Conservation (phyloP, 192 early-diverging fungal genomes). For the Haplosporangium gracile region DNA sequence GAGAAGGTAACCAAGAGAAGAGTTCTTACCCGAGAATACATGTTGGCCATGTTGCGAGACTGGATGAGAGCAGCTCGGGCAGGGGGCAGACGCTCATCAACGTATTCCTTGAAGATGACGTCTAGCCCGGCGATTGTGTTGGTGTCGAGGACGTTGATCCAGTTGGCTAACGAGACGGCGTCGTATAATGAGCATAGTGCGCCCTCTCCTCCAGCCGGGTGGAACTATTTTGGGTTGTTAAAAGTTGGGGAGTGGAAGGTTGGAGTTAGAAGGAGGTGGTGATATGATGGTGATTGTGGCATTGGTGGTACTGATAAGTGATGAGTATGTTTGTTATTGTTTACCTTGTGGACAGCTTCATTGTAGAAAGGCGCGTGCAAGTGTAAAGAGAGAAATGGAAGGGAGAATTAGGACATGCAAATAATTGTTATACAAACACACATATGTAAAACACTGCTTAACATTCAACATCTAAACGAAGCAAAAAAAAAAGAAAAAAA, state of each 20-base stretch:
- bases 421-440: too few species aligned
- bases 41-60: background rate
- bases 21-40: background rate
- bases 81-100: background rate
- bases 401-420: too few species aligned
- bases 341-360: background rate
- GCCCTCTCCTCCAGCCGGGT: background rate
- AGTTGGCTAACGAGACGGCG: slow-evolving; percentile 8
- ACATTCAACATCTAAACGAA: too few species aligned
- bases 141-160: slow-evolving; percentile 14
- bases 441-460: too few species aligned
- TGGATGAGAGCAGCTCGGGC: background rate
- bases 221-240: background rate
- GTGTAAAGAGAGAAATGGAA: too few species aligned
- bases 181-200: slow-evolving; percentile 1
- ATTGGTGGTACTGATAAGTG: too few species aligned
- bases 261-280: background rate
- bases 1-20: too few species aligned
- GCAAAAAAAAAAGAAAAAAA: background rate
- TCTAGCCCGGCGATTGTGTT: background rate
- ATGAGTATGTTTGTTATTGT: background rate
- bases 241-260: background rate
- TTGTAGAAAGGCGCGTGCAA: too few species aligned
- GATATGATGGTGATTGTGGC: background rate
- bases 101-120: slow-evolving; percentile 11